Conservation (phyloP, 2,329 filamentous ascomycete species). For the Fusarium austroafricanum region DNA sequence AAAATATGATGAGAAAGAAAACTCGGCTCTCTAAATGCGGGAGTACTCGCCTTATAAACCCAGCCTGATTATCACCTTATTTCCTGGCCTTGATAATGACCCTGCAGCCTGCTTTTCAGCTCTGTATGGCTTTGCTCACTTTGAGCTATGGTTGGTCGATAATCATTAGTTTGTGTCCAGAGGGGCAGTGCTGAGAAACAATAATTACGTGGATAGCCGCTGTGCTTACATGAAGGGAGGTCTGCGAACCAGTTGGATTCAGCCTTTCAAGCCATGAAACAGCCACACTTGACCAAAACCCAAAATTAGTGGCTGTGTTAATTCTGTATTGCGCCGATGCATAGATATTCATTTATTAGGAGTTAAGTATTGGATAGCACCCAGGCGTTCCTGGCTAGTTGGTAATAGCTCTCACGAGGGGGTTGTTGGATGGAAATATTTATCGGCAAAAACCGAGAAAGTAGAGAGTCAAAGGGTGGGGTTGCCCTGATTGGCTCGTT, state of each 20-base stretch:
- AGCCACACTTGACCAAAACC: too few species aligned
- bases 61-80: neutral
- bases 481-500: too few species aligned
- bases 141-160: neutral
- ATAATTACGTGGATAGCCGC: neutral
- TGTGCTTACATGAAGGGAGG: accelerated
- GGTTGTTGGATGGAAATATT: too few species aligned
- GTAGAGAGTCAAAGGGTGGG: too few species aligned
- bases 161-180: accelerated
- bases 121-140: accelerated
- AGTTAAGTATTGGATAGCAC: too few species aligned
- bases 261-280: neutral
- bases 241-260: neutral
- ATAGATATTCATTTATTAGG: too few species aligned
- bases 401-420: too few species aligned
- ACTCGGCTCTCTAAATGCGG: accelerated
- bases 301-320: too few species aligned
- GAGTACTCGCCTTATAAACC: accelerated
- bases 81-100: accelerated
- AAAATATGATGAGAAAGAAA: accelerated
- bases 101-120: neutral
- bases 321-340: too few species aligned
- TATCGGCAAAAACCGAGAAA: too few species aligned
- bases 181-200: neutral
- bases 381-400: too few species aligned